phyloP scores from a whole-genome alignment of 768 basidiomycete species.

The Arthromyces matolae region DNA sequence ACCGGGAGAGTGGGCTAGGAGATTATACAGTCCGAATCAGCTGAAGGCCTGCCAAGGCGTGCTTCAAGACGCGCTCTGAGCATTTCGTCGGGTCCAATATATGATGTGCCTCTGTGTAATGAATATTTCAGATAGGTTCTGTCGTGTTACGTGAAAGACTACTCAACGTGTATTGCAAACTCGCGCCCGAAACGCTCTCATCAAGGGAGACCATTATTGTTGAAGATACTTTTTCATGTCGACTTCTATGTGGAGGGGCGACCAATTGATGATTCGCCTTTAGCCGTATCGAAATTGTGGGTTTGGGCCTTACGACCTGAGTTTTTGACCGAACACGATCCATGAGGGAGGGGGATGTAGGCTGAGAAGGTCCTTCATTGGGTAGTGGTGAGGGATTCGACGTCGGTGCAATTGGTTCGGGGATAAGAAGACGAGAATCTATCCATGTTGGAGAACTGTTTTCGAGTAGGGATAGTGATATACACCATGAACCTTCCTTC shows the following conservation, averaged over 20 bases:
- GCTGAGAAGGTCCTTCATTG: neutral
- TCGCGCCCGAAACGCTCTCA: constrained; percentile 36
- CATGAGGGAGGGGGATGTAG: constrained; percentile 8
- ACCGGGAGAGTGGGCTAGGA: constrained; percentile 24
- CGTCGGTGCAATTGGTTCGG: constrained; percentile 20
- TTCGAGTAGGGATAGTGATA: constrained; percentile 49
- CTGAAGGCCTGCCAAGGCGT: constrained; percentile 30
- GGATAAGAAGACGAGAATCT: constrained; percentile 48
- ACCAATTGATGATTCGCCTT: constrained; percentile 32
- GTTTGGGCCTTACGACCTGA: constrained; percentile 22
- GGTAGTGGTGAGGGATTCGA: neutral
- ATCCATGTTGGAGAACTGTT: constrained; percentile 57
- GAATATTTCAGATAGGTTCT: too few relatives aligned
- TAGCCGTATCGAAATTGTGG: constrained; percentile 35
- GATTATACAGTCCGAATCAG: constrained; percentile 39
- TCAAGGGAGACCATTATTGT: constrained; percentile 39
- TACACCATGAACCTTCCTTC: constrained; percentile 41
- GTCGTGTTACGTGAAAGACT: neutral
- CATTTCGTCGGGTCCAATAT: constrained; percentile 42
- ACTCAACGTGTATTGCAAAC: constrained; percentile 47
- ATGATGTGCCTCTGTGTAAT: constrained; percentile 43
- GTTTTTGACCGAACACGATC: constrained; percentile 7
- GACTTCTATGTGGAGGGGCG: constrained; percentile 14
- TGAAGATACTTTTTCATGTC: neutral
- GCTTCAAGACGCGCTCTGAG: constrained; percentile 46